These are phyloP conservation scores for Metschnikowia cerradonensis DNA, from an alignment of 805 yeast genomes.

Conservation along the genomic window DNA sequence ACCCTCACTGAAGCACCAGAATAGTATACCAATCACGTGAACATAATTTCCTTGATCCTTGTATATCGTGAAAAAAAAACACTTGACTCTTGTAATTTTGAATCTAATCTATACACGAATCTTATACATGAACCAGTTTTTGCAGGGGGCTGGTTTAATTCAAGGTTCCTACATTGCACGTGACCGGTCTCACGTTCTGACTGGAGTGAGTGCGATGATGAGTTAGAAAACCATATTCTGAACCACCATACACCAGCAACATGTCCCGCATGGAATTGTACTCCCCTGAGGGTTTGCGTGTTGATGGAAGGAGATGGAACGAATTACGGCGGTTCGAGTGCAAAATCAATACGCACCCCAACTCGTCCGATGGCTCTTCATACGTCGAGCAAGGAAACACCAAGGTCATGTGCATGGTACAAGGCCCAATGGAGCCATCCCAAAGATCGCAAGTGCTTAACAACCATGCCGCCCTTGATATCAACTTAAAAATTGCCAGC, in stretches of 20 bases:
- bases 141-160: too few species aligned
- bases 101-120: too few species aligned
- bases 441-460: slow-evolving; percentile 48
- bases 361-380: slow-evolving; percentile 87
- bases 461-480: slow-evolving; percentile 54
- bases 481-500: slow-evolving; percentile 70
- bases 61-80: too few species aligned
- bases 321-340: slow-evolving; percentile 82
- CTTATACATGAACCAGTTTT: too few species aligned
- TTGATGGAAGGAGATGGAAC: slow-evolving; percentile 94
- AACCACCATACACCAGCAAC: not conserved
- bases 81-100: too few species aligned
- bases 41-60: too few species aligned
- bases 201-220: slow-evolving; percentile 4
- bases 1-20: too few species aligned
- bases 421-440: slow-evolving; percentile 87
- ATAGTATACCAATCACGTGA: too few species aligned
- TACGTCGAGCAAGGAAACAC: slow-evolving; percentile 90
- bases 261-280: slow-evolving; percentile 77
- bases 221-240: not conserved
- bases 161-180: slow-evolving; percentile 1
- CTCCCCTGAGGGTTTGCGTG: slow-evolving; percentile 91
- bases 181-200: slow-evolving; percentile 2
- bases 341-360: slow-evolving; percentile 82
- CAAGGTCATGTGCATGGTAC: slow-evolving; percentile 76